A percentile compares a stretch with the other conserved stretches of the same genome.
phyloP scores from a whole-genome alignment of 768 basidiomycete species.

The Tulasnella sp. region DNA sequence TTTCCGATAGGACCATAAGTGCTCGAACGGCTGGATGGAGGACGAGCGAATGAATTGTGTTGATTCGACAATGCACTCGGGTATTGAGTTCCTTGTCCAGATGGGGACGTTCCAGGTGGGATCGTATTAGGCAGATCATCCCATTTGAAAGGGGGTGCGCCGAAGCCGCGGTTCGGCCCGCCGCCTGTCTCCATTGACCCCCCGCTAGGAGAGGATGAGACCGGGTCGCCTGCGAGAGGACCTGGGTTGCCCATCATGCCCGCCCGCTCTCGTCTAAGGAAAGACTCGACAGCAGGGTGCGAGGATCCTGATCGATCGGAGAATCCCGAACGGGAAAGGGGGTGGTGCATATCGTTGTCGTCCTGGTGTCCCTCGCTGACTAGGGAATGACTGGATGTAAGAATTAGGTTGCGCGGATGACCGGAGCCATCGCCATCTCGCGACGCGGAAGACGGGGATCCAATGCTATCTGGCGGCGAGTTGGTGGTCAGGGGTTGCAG shows the following conservation, averaged over 20 bases:
- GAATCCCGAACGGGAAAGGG: constrained; percentile 5
- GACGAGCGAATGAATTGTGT: neutral
- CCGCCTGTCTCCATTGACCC: neutral
- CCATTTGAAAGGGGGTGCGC: neutral
- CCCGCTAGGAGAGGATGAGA: neutral
- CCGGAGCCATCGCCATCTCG: neutral
- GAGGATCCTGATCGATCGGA: neutral
- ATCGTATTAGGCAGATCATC: neutral
- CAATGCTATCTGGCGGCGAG: neutral
- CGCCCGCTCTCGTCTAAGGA: neutral
- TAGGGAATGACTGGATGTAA: neutral
- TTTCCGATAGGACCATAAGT: neutral
- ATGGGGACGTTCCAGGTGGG: neutral
- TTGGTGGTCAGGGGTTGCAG: neutral
- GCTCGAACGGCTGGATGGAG: neutral
- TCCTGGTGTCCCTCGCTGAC: neutral
- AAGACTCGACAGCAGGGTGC: neutral
- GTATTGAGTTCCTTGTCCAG: neutral
- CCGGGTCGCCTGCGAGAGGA: neutral
- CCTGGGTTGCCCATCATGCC: neutral
- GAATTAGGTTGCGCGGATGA: neutral
- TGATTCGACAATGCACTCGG: neutral
- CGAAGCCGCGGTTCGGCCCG: neutral
- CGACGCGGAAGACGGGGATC: neutral
- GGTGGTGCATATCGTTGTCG: neutral